A percentile compares a stretch with the other conserved stretches of the same genome.
phyloP scores from a whole-genome alignment of 805 yeast genomes.

The Yamadazyma philogaea region DNA sequence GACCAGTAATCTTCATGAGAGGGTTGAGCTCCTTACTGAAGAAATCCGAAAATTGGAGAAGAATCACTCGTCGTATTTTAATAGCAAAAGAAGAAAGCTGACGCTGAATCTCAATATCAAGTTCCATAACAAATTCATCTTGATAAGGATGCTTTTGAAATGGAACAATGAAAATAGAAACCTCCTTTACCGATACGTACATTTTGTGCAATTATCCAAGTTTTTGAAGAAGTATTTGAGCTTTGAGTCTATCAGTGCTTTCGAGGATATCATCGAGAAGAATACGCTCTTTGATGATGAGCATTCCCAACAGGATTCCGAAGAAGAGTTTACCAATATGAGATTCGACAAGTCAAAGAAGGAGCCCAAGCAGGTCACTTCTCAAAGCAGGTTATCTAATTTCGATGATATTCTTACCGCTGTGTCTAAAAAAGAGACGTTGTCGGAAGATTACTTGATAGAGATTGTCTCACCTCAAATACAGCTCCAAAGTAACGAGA shows the following conservation, averaged over 20 bases:
- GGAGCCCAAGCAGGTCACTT: not conserved
- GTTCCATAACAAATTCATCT: slow-evolving; percentile 38
- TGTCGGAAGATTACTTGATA: slow-evolving; percentile 39
- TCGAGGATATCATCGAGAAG: slow-evolving; percentile 37
- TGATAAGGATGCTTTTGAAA: slow-evolving; percentile 38
- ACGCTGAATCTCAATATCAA: slow-evolving; percentile 10
- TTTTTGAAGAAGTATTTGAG: slow-evolving; percentile 29
- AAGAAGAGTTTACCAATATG: slow-evolving; percentile 2
- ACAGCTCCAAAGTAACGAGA: slow-evolving; percentile 38
- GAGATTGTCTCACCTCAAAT: slow-evolving; percentile 44
- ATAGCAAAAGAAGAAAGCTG: slow-evolving; percentile 11
- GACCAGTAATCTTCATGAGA: slow-evolving; percentile 12
- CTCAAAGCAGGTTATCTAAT: slow-evolving; percentile 23
- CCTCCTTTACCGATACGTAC: slow-evolving; percentile 32
- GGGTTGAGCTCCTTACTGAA: slow-evolving; percentile 21
- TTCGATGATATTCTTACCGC: slow-evolving; percentile 31
- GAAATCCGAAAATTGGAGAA: slow-evolving; percentile 15
- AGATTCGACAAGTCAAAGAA: slow-evolving; percentile 2
- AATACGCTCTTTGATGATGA: slow-evolving; percentile 31
- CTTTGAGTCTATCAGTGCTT: slow-evolving; percentile 31
- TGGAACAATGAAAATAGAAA: slow-evolving; percentile 41
- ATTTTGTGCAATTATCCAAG: slow-evolving; percentile 31
- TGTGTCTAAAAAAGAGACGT: slow-evolving; percentile 19
- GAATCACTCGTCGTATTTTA: slow-evolving; percentile 9
- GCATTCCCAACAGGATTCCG: slow-evolving; percentile 19